These are phyloP conservation scores for Phoma herbarum DNA, from an alignment of 2,329 filamentous ascomycete species.

Conservation along the genomic window DNA sequence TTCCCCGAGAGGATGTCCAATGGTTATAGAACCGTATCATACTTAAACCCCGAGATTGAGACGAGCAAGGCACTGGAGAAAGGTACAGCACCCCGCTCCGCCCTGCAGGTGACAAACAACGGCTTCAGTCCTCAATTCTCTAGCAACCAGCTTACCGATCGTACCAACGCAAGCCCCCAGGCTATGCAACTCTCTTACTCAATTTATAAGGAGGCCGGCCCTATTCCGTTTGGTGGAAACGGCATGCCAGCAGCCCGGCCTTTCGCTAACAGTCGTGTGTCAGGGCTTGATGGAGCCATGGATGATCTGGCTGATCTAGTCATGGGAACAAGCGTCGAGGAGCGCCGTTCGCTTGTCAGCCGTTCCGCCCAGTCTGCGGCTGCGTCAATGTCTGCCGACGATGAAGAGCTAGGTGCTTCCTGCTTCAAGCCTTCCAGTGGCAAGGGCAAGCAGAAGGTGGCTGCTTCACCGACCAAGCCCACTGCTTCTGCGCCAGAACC, in stretches of 20 bases:
- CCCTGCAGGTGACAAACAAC: slow-evolving; percentile 20
- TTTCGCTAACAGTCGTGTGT: slow-evolving; percentile 39
- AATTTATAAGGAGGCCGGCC: slow-evolving; percentile 34
- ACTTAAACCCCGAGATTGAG: slow-evolving; percentile 25
- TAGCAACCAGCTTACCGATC: slow-evolving; percentile 39
- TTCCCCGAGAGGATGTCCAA: slow-evolving; percentile 24
- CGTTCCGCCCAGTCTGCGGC: slow-evolving; percentile 16
- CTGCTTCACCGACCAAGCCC: slow-evolving; percentile 37
- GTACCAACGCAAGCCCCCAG: slow-evolving; percentile 31
- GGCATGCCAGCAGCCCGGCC: slow-evolving; percentile 25
- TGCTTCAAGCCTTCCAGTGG: slow-evolving; percentile 43
- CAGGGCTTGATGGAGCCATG: slow-evolving; percentile 51
- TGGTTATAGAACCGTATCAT: slow-evolving; percentile 20
- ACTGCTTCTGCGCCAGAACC: slow-evolving; percentile 24
- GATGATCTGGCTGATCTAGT: slow-evolving; percentile 49
- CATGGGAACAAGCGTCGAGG: slow-evolving; percentile 28
- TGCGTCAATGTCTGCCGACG: slow-evolving; percentile 16
- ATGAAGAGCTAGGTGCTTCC: slow-evolving; percentile 36
- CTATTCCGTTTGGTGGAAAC: slow-evolving; percentile 18
- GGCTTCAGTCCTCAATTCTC: slow-evolving; percentile 32
- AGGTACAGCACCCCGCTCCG: slow-evolving; percentile 24
- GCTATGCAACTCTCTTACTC: slow-evolving; percentile 40
- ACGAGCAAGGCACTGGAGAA: slow-evolving; percentile 28
- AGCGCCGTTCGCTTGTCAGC: slow-evolving; percentile 19
- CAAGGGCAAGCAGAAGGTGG: slow-evolving; percentile 46